Base-by-base conservation (phyloP, 2,329 filamentous ascomycete species). In the Amauroascus verrucosus region DNA sequence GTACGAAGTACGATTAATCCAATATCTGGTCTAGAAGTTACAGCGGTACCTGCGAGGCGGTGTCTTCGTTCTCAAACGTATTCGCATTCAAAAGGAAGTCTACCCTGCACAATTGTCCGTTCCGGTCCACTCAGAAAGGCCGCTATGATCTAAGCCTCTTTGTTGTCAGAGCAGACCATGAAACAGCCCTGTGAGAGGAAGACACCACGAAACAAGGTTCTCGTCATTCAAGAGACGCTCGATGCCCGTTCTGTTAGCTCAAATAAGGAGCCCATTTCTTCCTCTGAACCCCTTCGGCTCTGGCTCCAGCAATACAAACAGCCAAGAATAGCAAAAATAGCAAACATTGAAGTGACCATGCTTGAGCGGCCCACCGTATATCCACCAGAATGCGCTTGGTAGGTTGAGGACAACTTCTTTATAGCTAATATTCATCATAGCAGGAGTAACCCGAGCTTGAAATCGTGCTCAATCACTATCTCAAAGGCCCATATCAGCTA, bases 71-170 rank as follows among this genome's bases (percentile, higher is more conserved):
- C 60, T 79, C 84, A 13, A 98, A 96, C 65, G 86, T 96, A 66
- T 96, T 95, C 65, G 82, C 88, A 0, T 95, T 86, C 70, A 89
- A 87, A 65, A 87, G 96, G 79, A 95, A 91, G 64, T 90, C 87
- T 0, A 93, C 87, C 3, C 81, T 90, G 58, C 86, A 85, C 56
- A 90, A 91, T 65, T 84, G 90, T 30, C 85, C 86, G 9, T 78
- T 90, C 55, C 84, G 84, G 54, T 80, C 82, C 1, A 83, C 82
- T 3, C 62, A 67, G 61, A 80, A 87, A 56, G 83, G 84, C 11
- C 82, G 81, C 54, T 90, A 88, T 62, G 87, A 96, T 64, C 77
- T 91, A 40, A 95, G 88, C 56, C 91, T 91, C 0, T 98, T 97
- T 67, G 55, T 85, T 33, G 83, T 90, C 38, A 85, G 89, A 52